Conservation (phyloP, 139 green algal genomes). For the Haematococcus lacustris region DNA sequence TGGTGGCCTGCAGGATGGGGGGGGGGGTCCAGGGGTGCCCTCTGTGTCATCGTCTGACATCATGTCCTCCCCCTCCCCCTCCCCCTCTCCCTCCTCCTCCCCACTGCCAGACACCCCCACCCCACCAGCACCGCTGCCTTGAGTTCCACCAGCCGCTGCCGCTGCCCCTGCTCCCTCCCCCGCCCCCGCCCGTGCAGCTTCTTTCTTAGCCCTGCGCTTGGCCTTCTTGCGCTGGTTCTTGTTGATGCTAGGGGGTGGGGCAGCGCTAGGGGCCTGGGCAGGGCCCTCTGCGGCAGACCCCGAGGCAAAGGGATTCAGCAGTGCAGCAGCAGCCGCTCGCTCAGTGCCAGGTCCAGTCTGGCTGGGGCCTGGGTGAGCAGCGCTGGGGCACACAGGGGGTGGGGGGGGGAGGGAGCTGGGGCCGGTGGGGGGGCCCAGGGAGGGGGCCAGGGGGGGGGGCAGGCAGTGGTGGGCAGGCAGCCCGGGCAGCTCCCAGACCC, state of each 20-base stretch:
- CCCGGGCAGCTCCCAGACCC: slow-evolving; percentile 34
- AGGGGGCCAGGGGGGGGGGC: not conserved
- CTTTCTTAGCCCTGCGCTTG: slow-evolving; percentile 23
- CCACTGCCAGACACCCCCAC: not conserved
- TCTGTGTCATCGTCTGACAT: too few relatives aligned
- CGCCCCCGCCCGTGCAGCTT: slow-evolving; percentile 1
- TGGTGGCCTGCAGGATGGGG: too few relatives aligned
- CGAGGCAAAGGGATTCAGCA: slow-evolving; percentile 5
- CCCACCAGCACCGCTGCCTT: not conserved
- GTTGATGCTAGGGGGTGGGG: not conserved
- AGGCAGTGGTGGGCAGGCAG: not conserved
- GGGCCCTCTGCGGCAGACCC: not conserved
- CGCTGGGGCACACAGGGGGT: not conserved
- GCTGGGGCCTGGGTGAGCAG: not conserved
- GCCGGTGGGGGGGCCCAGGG: too few relatives aligned
- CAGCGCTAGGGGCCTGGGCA: not conserved
- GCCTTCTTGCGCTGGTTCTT: slow-evolving; percentile 26
- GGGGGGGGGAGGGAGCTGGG: too few relatives aligned
- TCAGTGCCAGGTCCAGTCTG: not conserved
- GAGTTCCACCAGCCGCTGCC: not conserved
- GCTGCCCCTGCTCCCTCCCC: not conserved
- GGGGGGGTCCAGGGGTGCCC: too few relatives aligned
- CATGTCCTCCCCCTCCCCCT: not conserved
- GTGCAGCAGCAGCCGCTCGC: slow-evolving; percentile 11
- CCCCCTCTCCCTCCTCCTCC: not conserved